A percentile compares a stretch with the other conserved stretches of the same genome.
These are phyloP conservation scores for Sclerotinia subarctica DNA, from an alignment of 2,329 filamentous ascomycete genomes.

Conservation along the genomic window DNA sequence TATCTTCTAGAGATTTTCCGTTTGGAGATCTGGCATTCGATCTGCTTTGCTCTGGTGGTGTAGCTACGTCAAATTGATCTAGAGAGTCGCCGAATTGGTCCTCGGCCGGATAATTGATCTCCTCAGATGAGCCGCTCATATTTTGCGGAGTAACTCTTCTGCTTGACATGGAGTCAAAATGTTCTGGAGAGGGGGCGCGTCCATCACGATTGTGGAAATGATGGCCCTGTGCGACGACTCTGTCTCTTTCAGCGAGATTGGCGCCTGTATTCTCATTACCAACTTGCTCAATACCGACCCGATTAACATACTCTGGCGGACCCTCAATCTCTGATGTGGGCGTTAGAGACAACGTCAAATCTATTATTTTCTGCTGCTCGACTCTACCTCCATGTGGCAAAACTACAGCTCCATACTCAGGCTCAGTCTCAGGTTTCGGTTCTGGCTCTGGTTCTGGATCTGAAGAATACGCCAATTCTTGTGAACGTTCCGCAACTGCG, in stretches of 20 bases:
- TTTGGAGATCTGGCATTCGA: neutral
- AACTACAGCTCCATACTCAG: neutral
- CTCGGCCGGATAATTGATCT: too few species aligned
- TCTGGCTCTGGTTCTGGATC: neutral
- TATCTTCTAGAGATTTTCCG: neutral
- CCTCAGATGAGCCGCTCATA: neutral
- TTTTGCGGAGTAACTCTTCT: neutral
- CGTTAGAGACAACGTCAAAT: neutral
- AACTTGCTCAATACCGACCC: neutral
- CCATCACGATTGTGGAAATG: neutral
- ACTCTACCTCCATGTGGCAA: neutral
- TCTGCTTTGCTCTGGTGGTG: too few species aligned
- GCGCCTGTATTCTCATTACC: neutral
- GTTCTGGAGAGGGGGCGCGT: neutral
- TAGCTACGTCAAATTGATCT: neutral
- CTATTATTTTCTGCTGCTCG: neutral
- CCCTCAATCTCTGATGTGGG: neutral
- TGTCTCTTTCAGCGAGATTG: neutral
- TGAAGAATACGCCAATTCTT: neutral
- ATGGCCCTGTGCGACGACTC: neutral
- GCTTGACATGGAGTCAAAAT: neutral
- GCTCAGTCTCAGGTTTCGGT: neutral
- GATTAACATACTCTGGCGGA: neutral
- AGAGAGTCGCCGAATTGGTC: neutral
- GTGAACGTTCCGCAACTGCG: neutral